A percentile compares a stretch with the other conserved stretches of the same genome.
Conservation (phyloP, 768 basidiomycete genomes). For the Russula emetica region DNA sequence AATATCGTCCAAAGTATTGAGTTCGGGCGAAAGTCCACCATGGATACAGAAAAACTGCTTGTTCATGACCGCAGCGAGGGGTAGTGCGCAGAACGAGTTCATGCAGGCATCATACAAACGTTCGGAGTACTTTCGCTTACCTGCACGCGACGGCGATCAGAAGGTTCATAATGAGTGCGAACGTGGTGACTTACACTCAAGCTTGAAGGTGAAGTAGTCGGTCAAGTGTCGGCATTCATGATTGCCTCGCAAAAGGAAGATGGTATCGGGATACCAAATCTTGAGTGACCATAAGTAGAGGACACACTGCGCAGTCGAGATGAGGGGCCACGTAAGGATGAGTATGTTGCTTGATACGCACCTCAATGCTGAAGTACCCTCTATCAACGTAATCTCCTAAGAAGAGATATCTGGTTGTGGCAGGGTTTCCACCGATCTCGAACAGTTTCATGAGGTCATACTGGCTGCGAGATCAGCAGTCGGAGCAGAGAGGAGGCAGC, state of each 20-base stretch:
- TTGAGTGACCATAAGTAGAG: slow-evolving; percentile 97
- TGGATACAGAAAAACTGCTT: slow-evolving; percentile 99
- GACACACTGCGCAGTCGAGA: slow-evolving; percentile 63
- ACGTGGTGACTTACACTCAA: slow-evolving; percentile 69
- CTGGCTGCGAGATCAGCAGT: slow-evolving; percentile 35
- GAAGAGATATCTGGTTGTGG: slow-evolving; percentile 69
- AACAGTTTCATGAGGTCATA: slow-evolving; percentile 79
- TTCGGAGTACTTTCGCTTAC: slow-evolving; percentile 99
- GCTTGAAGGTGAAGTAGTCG: slow-evolving; percentile 98
- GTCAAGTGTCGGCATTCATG: slow-evolving; percentile 99
- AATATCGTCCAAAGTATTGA: slow-evolving; percentile 93
- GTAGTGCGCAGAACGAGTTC: slow-evolving; percentile 94
- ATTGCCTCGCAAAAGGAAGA: slow-evolving; percentile 95
- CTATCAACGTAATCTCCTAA: slow-evolving; percentile 73
- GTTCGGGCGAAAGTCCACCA: slow-evolving; percentile 91
- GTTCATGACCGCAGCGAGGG: slow-evolving; percentile 97
- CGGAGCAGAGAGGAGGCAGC: slow-evolving; percentile 13
- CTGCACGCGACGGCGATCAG: slow-evolving; percentile 38
- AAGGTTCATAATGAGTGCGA: neutral
- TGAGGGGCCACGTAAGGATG: slow-evolving; percentile 14
- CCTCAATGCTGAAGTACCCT: slow-evolving; percentile 74
- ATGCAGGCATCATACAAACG: slow-evolving; percentile 96
- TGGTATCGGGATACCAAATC: slow-evolving; percentile 98
- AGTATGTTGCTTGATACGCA: slow-evolving; percentile 30
- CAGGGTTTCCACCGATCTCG: slow-evolving; percentile 71